Conservation (phyloP, 1,139 yeast genomes). For the Groenewaldozyma auringiensis region DNA sequence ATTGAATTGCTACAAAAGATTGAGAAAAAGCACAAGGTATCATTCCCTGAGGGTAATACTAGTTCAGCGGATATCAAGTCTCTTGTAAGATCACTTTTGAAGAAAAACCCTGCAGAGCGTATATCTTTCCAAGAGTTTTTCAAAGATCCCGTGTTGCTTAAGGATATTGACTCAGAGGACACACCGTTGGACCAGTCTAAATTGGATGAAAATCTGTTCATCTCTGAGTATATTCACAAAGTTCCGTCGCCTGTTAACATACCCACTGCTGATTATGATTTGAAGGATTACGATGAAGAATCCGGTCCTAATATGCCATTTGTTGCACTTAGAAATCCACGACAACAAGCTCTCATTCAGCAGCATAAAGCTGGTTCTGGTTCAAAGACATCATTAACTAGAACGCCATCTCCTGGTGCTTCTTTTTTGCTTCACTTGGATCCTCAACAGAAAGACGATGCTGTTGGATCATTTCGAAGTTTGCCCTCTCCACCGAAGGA, state of each 20-base stretch:
- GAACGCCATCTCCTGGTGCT: conserved; percentile 22
- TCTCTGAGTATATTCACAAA: conserved; percentile 59
- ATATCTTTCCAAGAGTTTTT: conserved; percentile 85
- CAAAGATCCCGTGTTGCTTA: conserved; percentile 42
- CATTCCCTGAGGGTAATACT: conserved; percentile 51
- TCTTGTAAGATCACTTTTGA: conserved; percentile 66
- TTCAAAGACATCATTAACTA: not conserved
- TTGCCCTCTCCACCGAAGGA: not conserved
- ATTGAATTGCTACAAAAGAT: conserved; percentile 79
- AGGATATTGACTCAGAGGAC: conserved; percentile 39
- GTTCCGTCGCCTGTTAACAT: not conserved
- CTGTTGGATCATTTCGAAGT: not conserved
- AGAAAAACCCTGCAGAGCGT: conserved; percentile 79
- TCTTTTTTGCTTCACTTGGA: conserved; percentile 16
- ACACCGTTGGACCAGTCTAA: conserved; percentile 57
- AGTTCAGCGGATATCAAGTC: conserved; percentile 54
- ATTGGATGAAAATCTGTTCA: conserved; percentile 70
- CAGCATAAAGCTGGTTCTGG: not conserved
- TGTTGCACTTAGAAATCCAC: not conserved
- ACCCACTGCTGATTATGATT: not conserved
- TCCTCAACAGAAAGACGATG: conserved; percentile 5
- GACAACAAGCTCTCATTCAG: not conserved
- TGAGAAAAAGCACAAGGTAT: conserved; percentile 71
- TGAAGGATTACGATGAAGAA: not conserved
- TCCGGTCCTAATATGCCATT: not conserved